Base-by-base conservation (phyloP, 2,329 filamentous ascomycete genomes). In the Orbilia javanica region DNA sequence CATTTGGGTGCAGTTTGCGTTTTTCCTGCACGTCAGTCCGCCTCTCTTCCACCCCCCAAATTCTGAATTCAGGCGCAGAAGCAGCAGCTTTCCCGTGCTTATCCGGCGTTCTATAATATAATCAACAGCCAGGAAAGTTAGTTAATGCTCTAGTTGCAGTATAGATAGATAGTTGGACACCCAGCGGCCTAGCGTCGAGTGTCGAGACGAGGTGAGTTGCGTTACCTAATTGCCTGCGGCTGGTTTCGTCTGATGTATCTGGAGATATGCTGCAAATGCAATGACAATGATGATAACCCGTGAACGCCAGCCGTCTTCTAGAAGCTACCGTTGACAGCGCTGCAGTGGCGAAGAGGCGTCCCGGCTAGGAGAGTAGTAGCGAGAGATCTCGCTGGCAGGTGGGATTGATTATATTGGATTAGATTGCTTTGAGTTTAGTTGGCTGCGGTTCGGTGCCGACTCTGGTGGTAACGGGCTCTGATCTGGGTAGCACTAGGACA, bases 61-160 rank as follows among this genome's bases (percentile, higher is more conserved):
- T 44, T 39, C 46, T 10, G 27, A 66, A 52, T 46, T 64, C 57
- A 52, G 55, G 46, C 69, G 62, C 50, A 73, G 48, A 53, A 42
- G 48, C 48, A 67, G 34, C 64, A 67, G 42, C 50, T 52, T 46
- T 69, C 55, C 71, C 72, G 72, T 76, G 72, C 72, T 76, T 76
- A 76, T 76, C 72, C 72, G 72, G 72, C 36, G 36, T 39, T 64
- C 22, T 62, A 53, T 72, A 34, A 53, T 44, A 72, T 46, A 64
- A 64, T n/a, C 60, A 64, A 25, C 42, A 15, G n/a, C 25, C 3
- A 29, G n/a, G 55, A 20, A 11, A 27, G 50, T 53, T 18, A 50
- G 53, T 27, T 22, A 39, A 50, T 22, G 13, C 11, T 13, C 34
- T 57, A 8, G 27, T 15, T 44, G 7, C 42, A 52, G 46, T 50